Percentiles rank a stretch among this genome's conserved stretches.
phyloP scores from a whole-genome alignment of 202 grass and related monocot species.

The Bolboschoenoplectus hybrid region DNA sequence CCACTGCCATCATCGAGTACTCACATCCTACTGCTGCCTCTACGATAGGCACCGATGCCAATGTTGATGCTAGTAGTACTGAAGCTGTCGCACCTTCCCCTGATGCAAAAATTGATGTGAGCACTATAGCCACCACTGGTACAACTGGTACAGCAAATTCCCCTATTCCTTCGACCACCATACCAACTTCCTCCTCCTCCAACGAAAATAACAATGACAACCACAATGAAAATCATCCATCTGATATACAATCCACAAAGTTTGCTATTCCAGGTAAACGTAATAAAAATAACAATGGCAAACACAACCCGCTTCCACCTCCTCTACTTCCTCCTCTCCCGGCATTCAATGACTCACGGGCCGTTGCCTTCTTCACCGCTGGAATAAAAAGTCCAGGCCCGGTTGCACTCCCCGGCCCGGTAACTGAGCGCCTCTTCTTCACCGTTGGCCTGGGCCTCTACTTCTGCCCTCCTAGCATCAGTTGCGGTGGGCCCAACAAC shows the following conservation, averaged over 20 bases:
- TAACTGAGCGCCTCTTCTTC: slow-evolving; percentile 50
- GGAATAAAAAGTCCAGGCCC: slow-evolving; percentile 41
- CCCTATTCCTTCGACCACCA: slow-evolving; percentile 15
- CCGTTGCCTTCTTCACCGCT: slow-evolving; percentile 38
- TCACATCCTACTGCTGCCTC: slow-evolving; percentile 23
- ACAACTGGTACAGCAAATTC: slow-evolving; percentile 6
- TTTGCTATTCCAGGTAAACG: background rate
- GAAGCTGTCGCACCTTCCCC: background rate
- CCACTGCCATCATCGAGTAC: slow-evolving; percentile 51
- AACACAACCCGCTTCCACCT: slow-evolving; percentile 30
- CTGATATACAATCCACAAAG: background rate
- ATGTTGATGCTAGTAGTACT: background rate
- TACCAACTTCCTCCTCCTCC: background rate
- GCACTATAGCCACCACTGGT: background rate
- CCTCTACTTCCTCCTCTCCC: slow-evolving; percentile 44
- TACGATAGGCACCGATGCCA: background rate
- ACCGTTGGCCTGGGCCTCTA: slow-evolving; percentile 48
- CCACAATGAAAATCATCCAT: background rate
- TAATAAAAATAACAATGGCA: slow-evolving; percentile 24
- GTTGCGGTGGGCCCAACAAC: slow-evolving; percentile 45
- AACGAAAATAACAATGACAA: slow-evolving; percentile 12
- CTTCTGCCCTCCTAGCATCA: slow-evolving; percentile 35
- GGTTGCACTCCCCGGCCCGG: slow-evolving; percentile 38
- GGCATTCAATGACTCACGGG: slow-evolving; percentile 39
- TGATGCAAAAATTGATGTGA: background rate